A percentile compares a stretch with the other conserved stretches of the same genome.
These are phyloP conservation scores for Cladosporium phlei DNA, from an alignment of 2,329 filamentous ascomycete genomes.

Conservation along the genomic window DNA sequence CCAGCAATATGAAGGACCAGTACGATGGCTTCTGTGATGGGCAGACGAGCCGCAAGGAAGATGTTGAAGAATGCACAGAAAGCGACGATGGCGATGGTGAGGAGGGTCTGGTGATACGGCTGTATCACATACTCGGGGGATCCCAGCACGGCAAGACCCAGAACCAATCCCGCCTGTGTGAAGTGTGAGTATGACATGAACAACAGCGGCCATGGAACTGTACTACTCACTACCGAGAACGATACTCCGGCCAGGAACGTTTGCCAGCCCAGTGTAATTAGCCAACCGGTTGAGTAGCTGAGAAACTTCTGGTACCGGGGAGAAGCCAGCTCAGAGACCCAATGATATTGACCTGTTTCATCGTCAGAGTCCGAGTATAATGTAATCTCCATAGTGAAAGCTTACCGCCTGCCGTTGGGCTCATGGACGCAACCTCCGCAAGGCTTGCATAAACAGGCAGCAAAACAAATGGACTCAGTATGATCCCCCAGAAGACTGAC, in stretches of 20 bases:
- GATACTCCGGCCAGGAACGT: conserved; percentile 32
- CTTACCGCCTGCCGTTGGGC: conserved; percentile 5
- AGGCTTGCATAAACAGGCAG: conserved; percentile 19
- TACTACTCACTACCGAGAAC: conserved; percentile 25
- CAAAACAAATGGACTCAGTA: conserved; percentile 11
- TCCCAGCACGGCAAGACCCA: background rate
- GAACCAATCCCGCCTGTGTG: background rate
- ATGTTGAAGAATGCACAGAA: conserved; percentile 27
- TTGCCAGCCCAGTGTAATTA: conserved; percentile 28
- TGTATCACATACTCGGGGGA: conserved; percentile 21
- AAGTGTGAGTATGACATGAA: too few species aligned
- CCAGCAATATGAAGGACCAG: conserved; percentile 26
- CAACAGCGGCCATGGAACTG: too few species aligned
- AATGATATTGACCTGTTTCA: conserved; percentile 25
- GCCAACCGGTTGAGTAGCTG: conserved; percentile 28
- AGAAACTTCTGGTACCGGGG: conserved; percentile 24
- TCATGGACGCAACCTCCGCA: conserved; percentile 19
- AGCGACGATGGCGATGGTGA: conserved; percentile 34
- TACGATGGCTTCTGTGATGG: conserved; percentile 35
- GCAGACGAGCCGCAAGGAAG: conserved; percentile 30
- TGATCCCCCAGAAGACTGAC: conserved; percentile 20
- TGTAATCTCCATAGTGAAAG: background rate
- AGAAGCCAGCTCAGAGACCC: conserved; percentile 30
- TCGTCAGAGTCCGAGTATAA: background rate
- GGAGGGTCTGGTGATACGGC: conserved; percentile 27